These are phyloP conservation scores for Syzygium malaccense DNA, from an alignment of 441 rosid genomes.

Conservation along the genomic window DNA sequence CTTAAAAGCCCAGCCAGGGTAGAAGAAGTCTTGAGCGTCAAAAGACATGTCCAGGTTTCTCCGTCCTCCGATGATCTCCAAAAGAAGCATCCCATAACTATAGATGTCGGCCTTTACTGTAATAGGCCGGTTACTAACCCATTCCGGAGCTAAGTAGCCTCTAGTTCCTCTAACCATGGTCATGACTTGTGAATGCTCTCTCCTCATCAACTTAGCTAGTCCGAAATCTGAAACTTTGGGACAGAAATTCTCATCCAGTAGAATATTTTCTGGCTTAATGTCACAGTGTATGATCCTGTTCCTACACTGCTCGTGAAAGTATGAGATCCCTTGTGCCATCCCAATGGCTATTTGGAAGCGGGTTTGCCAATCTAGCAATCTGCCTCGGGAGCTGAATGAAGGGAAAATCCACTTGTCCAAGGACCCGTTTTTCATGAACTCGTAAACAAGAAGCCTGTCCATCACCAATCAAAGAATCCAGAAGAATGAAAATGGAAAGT, in stretches of 20 bases:
- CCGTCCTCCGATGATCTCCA: constrained; percentile 88
- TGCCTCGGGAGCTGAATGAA: constrained; percentile 20
- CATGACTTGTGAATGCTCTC: constrained; percentile 86
- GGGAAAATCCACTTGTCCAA: constrained; percentile 91
- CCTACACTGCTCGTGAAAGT: constrained; percentile 91
- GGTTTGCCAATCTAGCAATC: constrained; percentile 62
- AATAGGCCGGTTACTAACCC: constrained; percentile 85
- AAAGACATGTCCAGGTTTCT: constrained; percentile 88
- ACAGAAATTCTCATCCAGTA: constrained; percentile 65
- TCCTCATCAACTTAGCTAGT: constrained; percentile 84
- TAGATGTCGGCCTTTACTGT: constrained; percentile 94
- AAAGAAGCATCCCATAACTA: constrained; percentile 87
- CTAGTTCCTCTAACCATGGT: constrained; percentile 92
- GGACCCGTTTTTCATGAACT: constrained; percentile 85
- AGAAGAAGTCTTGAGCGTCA: constrained; percentile 64
- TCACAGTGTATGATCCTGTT: constrained; percentile 87
- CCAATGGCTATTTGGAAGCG: constrained; percentile 60
- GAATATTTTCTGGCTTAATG: constrained; percentile 82
- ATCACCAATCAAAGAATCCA: neutral
- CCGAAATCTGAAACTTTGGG: constrained; percentile 93
- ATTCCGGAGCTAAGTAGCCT: constrained; percentile 94
- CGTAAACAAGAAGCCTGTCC: constrained; percentile 75
- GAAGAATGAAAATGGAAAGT: neutral
- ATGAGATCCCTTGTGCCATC: constrained; percentile 84
- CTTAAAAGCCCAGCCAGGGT: constrained; percentile 90